Evolutionary conservation across 2,329 filamentous ascomycete species (phyloP), one percentile per base, ranked within the genome.

Genomic region (Monosporascus sp.): DNA sequence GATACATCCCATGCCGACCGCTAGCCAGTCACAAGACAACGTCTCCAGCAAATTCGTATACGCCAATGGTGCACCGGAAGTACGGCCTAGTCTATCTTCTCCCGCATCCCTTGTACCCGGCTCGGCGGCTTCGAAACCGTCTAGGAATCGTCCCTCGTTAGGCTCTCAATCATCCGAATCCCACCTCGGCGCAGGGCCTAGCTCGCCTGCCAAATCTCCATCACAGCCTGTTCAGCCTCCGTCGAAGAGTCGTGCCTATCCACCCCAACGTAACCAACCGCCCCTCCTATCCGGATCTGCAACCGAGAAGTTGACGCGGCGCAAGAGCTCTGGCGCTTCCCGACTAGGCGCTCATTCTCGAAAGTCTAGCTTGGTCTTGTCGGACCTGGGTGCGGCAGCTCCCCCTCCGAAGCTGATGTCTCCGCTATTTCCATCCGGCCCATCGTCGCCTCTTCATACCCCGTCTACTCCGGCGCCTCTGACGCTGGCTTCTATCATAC

Each of bases 11-110:
- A 70, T 1, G 70, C 75, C 8, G 55, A 61, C 5, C 58, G 70
- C 25, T 62, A 58, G 47, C 45, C 63, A 69, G 17, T 65, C 65
- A 3, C 66, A 70, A 46, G 75, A 78, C 54, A 68, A 70, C 37
- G 57, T 67, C n/a, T 63, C 75, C 6, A 76, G 76, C 69, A 89
- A 88, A 65, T 90, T 92, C 73, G 84, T 91, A 68, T 88, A 90
- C 66, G 88, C 86, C 55, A 88, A 89, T 68, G 84, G 85, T 31
- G 73, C 73, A 15, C 79, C 81, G 2, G 79, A 84, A 52, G 54
- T 77, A 7, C 75, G 37, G 58, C 64, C 54, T 52, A 67, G 63
- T 56, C 64, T 63, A 55, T 63, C 64, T 65, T 69, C 65, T 60
- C 68, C 69, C 43, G 51, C 64, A 9, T 68, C 72, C 48, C 65